These are phyloP conservation scores for Dichomitus squalens DNA, from an alignment of 1,284 basidiomycete species.

Conservation along the genomic window DNA sequence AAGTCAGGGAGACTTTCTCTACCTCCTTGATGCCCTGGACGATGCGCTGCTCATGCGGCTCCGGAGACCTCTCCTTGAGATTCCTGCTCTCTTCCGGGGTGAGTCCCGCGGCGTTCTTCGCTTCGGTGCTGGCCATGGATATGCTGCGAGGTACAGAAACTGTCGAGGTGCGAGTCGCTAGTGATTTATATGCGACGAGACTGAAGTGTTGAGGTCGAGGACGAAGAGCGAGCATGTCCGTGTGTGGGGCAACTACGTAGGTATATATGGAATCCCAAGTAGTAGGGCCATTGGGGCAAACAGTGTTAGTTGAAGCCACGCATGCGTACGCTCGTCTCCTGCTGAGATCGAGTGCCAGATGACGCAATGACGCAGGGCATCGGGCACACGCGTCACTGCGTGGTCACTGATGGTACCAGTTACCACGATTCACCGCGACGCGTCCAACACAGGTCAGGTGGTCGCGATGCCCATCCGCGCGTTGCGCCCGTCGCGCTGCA, in stretches of 20 bases:
- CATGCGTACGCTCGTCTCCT: background rate
- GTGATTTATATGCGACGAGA: background rate
- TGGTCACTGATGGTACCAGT: background rate
- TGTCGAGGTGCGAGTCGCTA: background rate
- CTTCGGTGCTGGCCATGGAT: slow-evolving; percentile 32
- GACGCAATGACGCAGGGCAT: slow-evolving; percentile 17
- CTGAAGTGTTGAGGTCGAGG: slow-evolving; percentile 3
- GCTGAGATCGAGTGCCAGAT: background rate
- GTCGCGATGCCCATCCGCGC: background rate
- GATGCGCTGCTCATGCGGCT: slow-evolving; percentile 42
- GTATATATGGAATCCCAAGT: no score
- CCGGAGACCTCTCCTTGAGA: slow-evolving; percentile 39
- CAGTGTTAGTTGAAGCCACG: background rate
- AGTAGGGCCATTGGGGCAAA: no score
- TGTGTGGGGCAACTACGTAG: no score
- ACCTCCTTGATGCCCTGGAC: slow-evolving; percentile 44
- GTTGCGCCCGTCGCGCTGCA: no score
- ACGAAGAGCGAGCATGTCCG: slow-evolving; percentile 14
- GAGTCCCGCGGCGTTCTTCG: slow-evolving; percentile 45
- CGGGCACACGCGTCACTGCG: slow-evolving; percentile 11
- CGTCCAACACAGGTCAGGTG: slow-evolving; percentile 1
- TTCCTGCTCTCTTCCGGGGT: slow-evolving; percentile 40
- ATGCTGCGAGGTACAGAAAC: slow-evolving; percentile 21
- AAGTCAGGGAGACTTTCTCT: slow-evolving; percentile 14
- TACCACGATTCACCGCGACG: slow-evolving; percentile 9